These are phyloP conservation scores for Pleoardoris graminearum DNA, from an alignment of 2,329 filamentous ascomycete genomes.

Conservation along the genomic window DNA sequence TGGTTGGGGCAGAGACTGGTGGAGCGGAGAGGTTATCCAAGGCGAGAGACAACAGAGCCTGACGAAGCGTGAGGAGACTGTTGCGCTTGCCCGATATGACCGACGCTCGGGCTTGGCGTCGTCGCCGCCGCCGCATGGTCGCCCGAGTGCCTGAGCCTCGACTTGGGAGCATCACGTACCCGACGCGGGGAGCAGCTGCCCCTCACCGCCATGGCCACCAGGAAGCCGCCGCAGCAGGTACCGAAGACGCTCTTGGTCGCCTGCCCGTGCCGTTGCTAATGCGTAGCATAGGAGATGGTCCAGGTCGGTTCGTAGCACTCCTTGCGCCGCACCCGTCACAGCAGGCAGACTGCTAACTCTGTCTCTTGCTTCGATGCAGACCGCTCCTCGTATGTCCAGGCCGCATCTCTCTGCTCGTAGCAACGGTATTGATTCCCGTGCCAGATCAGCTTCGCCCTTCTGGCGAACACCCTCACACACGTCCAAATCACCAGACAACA, in stretches of 20 bases:
- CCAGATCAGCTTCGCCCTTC: slow-evolving; percentile 83
- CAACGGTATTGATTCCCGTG: slow-evolving; percentile 28
- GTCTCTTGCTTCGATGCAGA: slow-evolving; percentile 32
- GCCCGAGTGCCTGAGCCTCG: slow-evolving; percentile 11
- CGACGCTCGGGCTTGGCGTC: slow-evolving; percentile 25
- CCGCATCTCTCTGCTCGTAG: slow-evolving; percentile 1
- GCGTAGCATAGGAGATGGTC: slow-evolving; percentile 82
- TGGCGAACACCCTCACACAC: slow-evolving; percentile 67
- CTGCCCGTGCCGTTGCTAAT: slow-evolving; percentile 23
- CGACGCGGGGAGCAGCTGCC: slow-evolving; percentile 16
- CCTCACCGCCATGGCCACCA: slow-evolving; percentile 46
- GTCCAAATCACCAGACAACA: slow-evolving; percentile 55
- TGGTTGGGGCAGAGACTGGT: neutral
- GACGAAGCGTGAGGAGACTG: slow-evolving; percentile 25
- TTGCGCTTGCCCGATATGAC: slow-evolving; percentile 19
- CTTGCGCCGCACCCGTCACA: slow-evolving; percentile 27
- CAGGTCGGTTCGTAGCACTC: slow-evolving; percentile 84
- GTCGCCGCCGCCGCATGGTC: slow-evolving; percentile 1
- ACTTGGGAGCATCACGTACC: slow-evolving; percentile 16
- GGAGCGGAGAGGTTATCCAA: neutral
- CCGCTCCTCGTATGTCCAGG: slow-evolving; percentile 41
- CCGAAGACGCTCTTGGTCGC: neutral
- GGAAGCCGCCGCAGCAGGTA: slow-evolving; percentile 53
- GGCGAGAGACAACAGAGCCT: slow-evolving; percentile 20
- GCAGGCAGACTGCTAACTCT: slow-evolving; percentile 43